Evolutionary conservation across 805 yeast species (phyloP), one percentile per base, ranked within the genome.

Genomic region (Yamadazyma kitorensis): DNA sequence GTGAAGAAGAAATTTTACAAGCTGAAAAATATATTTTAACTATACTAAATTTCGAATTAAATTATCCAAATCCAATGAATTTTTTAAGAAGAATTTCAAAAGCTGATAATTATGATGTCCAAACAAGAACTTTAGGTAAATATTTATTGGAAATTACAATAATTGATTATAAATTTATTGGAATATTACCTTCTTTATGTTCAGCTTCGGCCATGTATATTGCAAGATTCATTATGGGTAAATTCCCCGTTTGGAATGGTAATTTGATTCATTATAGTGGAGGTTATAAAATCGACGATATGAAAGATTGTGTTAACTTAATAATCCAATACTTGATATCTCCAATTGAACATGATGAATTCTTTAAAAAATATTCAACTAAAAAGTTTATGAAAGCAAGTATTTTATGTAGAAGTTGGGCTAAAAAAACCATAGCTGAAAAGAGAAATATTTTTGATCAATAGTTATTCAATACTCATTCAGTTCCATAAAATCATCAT

Each of bases 221-320:
- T 32, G 79, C 95, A 5, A 72, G 95, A 49, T 71, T 72, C 47
- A 82, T 87, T 59, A 61, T 86, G 46, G 82, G 82, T 14, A 79
- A 61, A 68, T 60, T 51, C 45, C 78, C 60, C 32, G 80, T 79
- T 21, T 89, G 97, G 97, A 80, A 80, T 54, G 83, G 84, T 6
- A 89, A 88, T 59, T 68, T 91, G 45, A 79, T 86, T 30, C 96
- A 87, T 54, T 93, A 91, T 58, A 80, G 93, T 15, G 97, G 97
- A 21, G 97, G 95, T 8, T 86, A 85, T 58, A 74, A 80, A 15
- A 85, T 81, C 43, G 73, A 69, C 26, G 88, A 84, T 48, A 59
- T 93, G 58, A 70, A 72, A 44, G 85, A 86, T 24, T 80, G 87
- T 34, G 75, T 85, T 37, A 80, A 78, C 43, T 71, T 82, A 67